Base-by-base conservation (phyloP, 192 early-diverging fungal genomes). In the Podila clonocystis region DNA sequence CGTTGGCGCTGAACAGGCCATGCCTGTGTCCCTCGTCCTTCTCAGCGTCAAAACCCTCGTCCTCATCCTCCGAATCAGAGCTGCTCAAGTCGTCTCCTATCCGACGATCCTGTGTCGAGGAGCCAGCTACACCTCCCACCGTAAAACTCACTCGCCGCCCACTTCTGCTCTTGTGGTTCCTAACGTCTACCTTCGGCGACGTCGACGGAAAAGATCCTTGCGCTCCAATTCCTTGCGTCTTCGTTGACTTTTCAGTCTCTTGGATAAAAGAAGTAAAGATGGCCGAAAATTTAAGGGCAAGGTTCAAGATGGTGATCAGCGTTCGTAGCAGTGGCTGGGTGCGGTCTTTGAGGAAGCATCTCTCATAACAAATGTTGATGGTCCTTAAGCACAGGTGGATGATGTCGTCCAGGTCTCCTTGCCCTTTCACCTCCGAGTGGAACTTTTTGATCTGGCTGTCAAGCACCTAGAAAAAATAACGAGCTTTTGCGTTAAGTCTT, bases 361-460 rank as follows among this genome's bases (percentile, higher is more conserved):
- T 65, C 26, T 80, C 77, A n/a, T 67, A 80, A 66, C 77, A 80
- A 12, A 62, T 17, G 9, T 4, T 48, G 24, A 80, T 80, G 24
- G 72, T 72, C 50, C 49, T 26, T 24, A 52, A 57, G 11, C 52
- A 72, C 15, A 72, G 48, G 7, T 31, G 52, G 15, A 80, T 80
- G 45, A 80, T 73, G 28, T 80, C 67, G 36, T 80, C 77, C 24
- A 80, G 26, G 36, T 80, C 77, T n/a, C 66, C 57, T 52, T 80
- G 70, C 1, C 26, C 45, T 17, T 69, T 71, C 28, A 80, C 68
- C 28, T 80, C 66, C 0, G 48, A 28, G 5, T 69, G 65, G 20
- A 73, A 80, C 28, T 61, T 72, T 33, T 73, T 57, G 60, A 80
- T 68, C 57, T 80, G 77, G 26, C 60, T 58, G 36, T 69, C 67